Evolutionary conservation across 2,329 filamentous ascomycete species (phyloP).

Genomic region (Pleurostoma richardsiae): DNA sequence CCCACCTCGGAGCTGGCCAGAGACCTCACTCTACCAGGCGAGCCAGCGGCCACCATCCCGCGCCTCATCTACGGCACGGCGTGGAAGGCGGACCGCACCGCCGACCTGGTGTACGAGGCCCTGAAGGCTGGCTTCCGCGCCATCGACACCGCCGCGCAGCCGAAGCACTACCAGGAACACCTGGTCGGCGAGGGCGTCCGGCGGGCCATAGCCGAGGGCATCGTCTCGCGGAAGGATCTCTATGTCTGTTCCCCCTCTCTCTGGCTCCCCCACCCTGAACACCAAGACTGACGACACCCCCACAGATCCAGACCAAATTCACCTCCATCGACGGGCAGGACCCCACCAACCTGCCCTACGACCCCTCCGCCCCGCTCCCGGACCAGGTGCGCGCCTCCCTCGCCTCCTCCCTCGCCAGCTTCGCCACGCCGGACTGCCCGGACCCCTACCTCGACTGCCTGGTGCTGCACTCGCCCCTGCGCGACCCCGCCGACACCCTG

Average conservation of each 20-base stretch:
- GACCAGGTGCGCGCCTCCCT: slow-evolving; percentile 66
- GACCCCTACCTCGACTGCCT: slow-evolving; percentile 62
- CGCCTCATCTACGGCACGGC: slow-evolving; percentile 70
- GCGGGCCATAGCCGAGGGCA: slow-evolving; percentile 52
- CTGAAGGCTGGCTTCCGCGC: slow-evolving; percentile 65
- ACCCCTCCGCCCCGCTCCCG: slow-evolving; percentile 48
- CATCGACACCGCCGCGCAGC: slow-evolving; percentile 75
- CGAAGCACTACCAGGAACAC: slow-evolving; percentile 71
- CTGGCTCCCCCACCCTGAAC: background rate
- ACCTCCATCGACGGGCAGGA: slow-evolving; percentile 62
- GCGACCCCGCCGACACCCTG: slow-evolving; percentile 41
- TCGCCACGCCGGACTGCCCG: slow-evolving; percentile 34
- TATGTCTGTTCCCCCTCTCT: slow-evolving; percentile 45
- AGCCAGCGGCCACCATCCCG: slow-evolving; percentile 34
- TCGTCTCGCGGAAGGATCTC: slow-evolving; percentile 42
- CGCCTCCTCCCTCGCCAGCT: slow-evolving; percentile 59
- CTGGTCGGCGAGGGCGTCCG: slow-evolving; percentile 64
- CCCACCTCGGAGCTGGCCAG: slow-evolving; percentile 6
- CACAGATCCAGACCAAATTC: slow-evolving; percentile 77
- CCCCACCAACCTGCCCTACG: slow-evolving; percentile 56
- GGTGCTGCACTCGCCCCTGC: slow-evolving; percentile 62
- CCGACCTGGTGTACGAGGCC: slow-evolving; percentile 63
- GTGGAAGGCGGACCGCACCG: slow-evolving; percentile 73
- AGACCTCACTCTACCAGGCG: slow-evolving; percentile 10
- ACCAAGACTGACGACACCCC: slow-evolving; percentile 7